A percentile compares a stretch with the other conserved stretches of the same genome.
Conservation (phyloP, 169 alveolate genomes). For the Plasmodium billcollinsi region DNA sequence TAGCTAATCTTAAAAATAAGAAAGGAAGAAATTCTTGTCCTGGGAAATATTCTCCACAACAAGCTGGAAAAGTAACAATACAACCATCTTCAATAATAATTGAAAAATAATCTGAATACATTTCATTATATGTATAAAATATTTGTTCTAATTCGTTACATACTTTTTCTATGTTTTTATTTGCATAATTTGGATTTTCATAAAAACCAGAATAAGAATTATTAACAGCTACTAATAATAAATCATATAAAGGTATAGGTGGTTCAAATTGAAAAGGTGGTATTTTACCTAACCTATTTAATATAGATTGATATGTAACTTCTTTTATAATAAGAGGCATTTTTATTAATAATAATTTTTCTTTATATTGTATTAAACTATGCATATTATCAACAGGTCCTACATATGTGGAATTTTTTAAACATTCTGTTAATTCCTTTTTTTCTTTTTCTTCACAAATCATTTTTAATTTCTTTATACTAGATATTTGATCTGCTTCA, state of each 20-base stretch:
- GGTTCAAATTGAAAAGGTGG: constrained; percentile 81
- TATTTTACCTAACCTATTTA: constrained; percentile 84
- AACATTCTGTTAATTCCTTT: constrained; percentile 77
- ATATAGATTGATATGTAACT: constrained; percentile 81
- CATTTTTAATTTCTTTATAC: constrained; percentile 43
- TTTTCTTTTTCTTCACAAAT: constrained; percentile 74
- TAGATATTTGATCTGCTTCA: constrained; percentile 41
- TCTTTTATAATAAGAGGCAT: constrained; percentile 77
- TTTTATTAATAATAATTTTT: constrained; percentile 79
- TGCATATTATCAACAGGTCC: constrained; percentile 83
- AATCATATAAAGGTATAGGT: constrained; percentile 78
- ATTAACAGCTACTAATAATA: constrained; percentile 77
- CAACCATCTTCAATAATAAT: constrained; percentile 52
- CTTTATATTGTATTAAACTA: constrained; percentile 84
- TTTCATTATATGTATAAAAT: constrained; percentile 51
- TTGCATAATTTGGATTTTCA: constrained; percentile 55
- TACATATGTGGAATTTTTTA: constrained; percentile 81
- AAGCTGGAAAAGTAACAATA: constrained; percentile 56
- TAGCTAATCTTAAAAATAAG: constrained; percentile 69
- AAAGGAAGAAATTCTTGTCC: constrained; percentile 84
- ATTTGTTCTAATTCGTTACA: constrained; percentile 52
- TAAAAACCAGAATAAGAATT: constrained; percentile 50
- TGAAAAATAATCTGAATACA: constrained; percentile 74
- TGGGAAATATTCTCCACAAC: constrained; percentile 81
- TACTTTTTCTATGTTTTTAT: constrained; percentile 26